Evolutionary conservation across 371 early-diverging fungal species (phyloP).

Genomic region (Actinomucor elegans): DNA sequence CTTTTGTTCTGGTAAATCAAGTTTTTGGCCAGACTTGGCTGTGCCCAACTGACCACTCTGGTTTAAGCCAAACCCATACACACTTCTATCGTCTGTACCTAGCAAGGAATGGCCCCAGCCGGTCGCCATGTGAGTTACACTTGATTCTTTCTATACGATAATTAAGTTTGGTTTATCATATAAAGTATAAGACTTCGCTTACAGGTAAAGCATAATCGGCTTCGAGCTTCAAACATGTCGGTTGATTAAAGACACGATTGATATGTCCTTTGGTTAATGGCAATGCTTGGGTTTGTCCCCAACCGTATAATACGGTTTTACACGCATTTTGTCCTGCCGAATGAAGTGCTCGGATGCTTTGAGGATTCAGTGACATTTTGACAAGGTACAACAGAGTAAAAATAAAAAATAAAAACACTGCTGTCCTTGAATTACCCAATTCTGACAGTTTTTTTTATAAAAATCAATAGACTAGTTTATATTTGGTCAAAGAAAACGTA

Average conservation of each 20-base stretch:
- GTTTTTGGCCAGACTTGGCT: background rate
- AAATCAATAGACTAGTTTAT: no score
- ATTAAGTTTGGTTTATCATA: no score
- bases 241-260: slow-evolving; percentile 21
- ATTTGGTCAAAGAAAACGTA: no score
- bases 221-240: slow-evolving; percentile 22
- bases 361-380: no score
- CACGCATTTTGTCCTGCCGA: no score
- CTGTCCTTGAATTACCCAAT: no score
- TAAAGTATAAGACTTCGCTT: background rate
- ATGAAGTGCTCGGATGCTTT: background rate
- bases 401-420: no score
- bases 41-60: slow-evolving; percentile 42
- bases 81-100: slow-evolving; percentile 15
- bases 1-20: background rate
- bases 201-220: slow-evolving; percentile 43
- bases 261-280: slow-evolving; percentile 24
- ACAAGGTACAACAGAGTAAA: no score
- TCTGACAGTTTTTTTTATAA: no score
- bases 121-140: slow-evolving; percentile 32
- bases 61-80: slow-evolving; percentile 44
- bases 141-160: slow-evolving; percentile 12
- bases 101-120: slow-evolving; percentile 52
- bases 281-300: slow-evolving; percentile 41
- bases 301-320: slow-evolving; percentile 33